Percentiles rank a stretch among this genome's conserved stretches.
phyloP scores from a whole-genome alignment of 805 yeast genomes.

The Starmerella stellata region DNA sequence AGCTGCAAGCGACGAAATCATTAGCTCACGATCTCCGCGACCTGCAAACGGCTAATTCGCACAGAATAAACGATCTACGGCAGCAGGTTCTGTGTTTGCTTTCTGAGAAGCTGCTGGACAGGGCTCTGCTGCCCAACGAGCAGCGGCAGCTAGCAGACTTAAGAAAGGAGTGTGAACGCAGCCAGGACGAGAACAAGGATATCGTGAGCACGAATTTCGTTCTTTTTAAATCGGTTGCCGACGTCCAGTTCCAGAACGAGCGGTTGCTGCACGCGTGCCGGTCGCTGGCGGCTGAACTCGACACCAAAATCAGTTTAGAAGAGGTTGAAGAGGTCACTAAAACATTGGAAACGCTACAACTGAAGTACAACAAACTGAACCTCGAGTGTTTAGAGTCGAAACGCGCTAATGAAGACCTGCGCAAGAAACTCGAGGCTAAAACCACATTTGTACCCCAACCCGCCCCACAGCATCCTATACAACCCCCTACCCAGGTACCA shows the following conservation, averaged over 20 bases:
- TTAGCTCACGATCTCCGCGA: conserved; percentile 29
- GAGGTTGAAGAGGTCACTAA: conserved; percentile 23
- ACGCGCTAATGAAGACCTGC: background rate
- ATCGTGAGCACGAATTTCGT: conserved; percentile 59
- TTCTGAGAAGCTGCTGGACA: conserved; percentile 37
- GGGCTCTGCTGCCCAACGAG: conserved; percentile 45
- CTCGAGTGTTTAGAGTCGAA: background rate
- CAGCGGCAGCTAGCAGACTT: conserved; percentile 43
- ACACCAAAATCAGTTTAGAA: conserved; percentile 18
- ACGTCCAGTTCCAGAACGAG: conserved; percentile 55
- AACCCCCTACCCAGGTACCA: too few relatives aligned
- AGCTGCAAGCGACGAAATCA: conserved; percentile 21
- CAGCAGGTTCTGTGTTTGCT: conserved; percentile 64
- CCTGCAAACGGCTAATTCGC: conserved; percentile 33
- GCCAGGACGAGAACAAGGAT: conserved; percentile 24
- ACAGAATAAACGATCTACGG: conserved; percentile 54
- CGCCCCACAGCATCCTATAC: background rate
- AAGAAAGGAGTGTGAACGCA: conserved; percentile 22
- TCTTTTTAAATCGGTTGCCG: conserved; percentile 46
- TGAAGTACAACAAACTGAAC: conserved; percentile 5
- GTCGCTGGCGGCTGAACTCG: conserved; percentile 40
- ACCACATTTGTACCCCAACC: background rate
- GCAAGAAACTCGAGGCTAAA: background rate
- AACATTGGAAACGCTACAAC: conserved; percentile 20
- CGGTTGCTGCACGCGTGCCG: conserved; percentile 54